Evolutionary conservation across 2,329 filamentous ascomycete species (phyloP), one percentile per base, ranked within the genome.

Genomic region (Elsinoe necatrix): DNA sequence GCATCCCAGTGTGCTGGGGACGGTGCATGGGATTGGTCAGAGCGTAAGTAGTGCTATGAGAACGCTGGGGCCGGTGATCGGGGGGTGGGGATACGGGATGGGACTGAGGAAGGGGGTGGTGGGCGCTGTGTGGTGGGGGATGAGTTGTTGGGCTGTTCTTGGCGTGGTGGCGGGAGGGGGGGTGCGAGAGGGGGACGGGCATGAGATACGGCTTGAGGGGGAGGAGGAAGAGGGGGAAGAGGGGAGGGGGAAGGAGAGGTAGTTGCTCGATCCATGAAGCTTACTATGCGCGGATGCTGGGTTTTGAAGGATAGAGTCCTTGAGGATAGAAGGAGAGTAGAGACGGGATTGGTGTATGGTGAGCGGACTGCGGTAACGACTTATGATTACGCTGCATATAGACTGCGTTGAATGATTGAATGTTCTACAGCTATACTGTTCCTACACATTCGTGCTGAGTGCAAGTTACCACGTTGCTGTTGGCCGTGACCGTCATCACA

Each of bases 171-270:
- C 82, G 11, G 78, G 81, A 0, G 73, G 81, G 67, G 76, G 76
- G 54, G 80, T 87, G 9, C 76, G 79, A 50, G 84, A 87, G 62
- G 84, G 83, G 0, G 78, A 74, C 61, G 82, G 82, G 1, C 80
- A 83, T 66, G 81, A 84, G 66, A 77, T 81, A 18, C 69, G 73
- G 60, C 63, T 81, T 0, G 74, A 79, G 20, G 76, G 71, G 2
- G 77, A 79, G 56, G 65, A 68, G 54, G 66, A 60, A 20, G 62
- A 65, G 18, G 48, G 47, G 39, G 55, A 59, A 7, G 56, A 55
- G 43, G 21, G 16, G 16, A 52, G 54, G 41, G 18, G 31, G 25
- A 29, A 23, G 41, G 27, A 9, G 18, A 41, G 23, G 39, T 21
- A 21, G 18, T 37, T 7, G 16, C 11, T 20, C 6, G 16, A 37